Percentiles rank a stretch among this genome's conserved stretches.
phyloP scores from a whole-genome alignment of 176 grass and related monocot species.

The Oryza rufipogon region DNA sequence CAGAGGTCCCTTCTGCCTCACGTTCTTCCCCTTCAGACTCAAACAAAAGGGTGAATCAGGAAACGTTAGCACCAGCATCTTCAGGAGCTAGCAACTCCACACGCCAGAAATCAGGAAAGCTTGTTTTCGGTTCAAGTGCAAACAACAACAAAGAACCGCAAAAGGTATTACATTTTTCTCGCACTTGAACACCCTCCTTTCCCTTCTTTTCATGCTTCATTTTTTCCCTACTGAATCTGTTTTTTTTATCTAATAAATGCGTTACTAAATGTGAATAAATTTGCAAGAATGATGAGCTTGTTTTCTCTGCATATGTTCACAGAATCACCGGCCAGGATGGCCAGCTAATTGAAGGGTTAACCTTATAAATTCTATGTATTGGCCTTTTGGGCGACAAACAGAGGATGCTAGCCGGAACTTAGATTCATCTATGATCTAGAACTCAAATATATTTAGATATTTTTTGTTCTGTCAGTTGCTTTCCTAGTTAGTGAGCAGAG shows the following conservation, averaged over 20 bases:
- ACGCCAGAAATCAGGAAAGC: conserved; percentile 63
- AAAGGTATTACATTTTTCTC: conserved; percentile 52
- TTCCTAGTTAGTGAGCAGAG: not conserved
- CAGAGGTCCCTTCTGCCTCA: conserved; percentile 16
- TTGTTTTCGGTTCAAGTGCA: conserved; percentile 77
- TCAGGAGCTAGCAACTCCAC: conserved; percentile 44
- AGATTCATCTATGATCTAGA: not conserved
- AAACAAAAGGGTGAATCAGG: conserved; percentile 54
- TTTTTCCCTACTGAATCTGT: not conserved
- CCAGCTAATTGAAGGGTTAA: not conserved
- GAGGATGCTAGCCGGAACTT: not conserved
- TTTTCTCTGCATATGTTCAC: not conserved
- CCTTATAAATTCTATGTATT: conserved; percentile 2
- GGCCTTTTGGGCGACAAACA: not conserved
- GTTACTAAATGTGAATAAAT: not conserved
- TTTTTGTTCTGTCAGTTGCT: not conserved
- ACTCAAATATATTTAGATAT: not conserved
- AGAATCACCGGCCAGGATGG: not conserved
- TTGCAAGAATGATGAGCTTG: not conserved
- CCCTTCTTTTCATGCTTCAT: not conserved
- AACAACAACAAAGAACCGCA: conserved; percentile 58
- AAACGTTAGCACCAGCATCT: conserved; percentile 26
- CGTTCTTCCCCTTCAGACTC: conserved; percentile 33
- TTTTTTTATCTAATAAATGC: not conserved
- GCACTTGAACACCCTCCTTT: not conserved